Evolutionary conservation across 2,329 filamentous ascomycete genomes (phyloP).

Genomic region (Colletotrichum liriopes): DNA sequence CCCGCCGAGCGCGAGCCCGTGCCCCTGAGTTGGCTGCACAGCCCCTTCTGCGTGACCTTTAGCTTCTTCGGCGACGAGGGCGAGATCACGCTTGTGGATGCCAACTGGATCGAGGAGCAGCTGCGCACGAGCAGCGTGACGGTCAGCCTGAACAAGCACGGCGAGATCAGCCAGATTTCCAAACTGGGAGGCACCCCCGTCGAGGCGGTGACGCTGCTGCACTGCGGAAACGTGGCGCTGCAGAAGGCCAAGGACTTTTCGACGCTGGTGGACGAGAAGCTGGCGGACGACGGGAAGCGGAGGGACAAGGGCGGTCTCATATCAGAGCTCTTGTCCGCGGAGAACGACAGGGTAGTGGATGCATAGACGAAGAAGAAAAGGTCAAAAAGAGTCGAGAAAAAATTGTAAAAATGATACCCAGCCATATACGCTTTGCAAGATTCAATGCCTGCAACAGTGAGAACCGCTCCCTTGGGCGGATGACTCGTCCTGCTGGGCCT

Average conservation of each 20-base stretch:
- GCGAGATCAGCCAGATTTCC: slow-evolving; percentile 91
- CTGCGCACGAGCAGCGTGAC: slow-evolving; percentile 81
- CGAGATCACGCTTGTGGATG: slow-evolving; percentile 80
- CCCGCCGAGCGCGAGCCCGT: slow-evolving; percentile 91
- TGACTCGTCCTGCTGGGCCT: slow-evolving; percentile 2
- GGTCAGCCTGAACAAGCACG: slow-evolving; percentile 89
- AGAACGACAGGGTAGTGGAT: slow-evolving; percentile 77
- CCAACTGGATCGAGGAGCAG: slow-evolving; percentile 83
- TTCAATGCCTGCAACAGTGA: slow-evolving; percentile 13
- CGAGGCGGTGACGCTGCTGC: slow-evolving; percentile 83
- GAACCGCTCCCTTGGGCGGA: background rate
- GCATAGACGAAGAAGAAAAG: slow-evolving; percentile 57
- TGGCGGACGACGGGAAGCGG: slow-evolving; percentile 84
- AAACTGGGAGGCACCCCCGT: slow-evolving; percentile 90
- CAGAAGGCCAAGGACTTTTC: slow-evolving; percentile 87
- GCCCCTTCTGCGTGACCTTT: slow-evolving; percentile 92
- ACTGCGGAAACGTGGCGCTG: slow-evolving; percentile 82
- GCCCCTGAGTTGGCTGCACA: slow-evolving; percentile 90
- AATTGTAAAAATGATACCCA: slow-evolving; percentile 43
- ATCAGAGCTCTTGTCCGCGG: slow-evolving; percentile 81
- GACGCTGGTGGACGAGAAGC: slow-evolving; percentile 77
- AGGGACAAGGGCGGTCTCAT: slow-evolving; percentile 85
- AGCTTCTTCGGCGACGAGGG: slow-evolving; percentile 84
- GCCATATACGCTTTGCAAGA: slow-evolving; percentile 32
- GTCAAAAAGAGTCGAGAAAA: slow-evolving; percentile 3